Conservation (phyloP, 495 filamentous ascomycete species). For the Penicillium cinerascens region DNA sequence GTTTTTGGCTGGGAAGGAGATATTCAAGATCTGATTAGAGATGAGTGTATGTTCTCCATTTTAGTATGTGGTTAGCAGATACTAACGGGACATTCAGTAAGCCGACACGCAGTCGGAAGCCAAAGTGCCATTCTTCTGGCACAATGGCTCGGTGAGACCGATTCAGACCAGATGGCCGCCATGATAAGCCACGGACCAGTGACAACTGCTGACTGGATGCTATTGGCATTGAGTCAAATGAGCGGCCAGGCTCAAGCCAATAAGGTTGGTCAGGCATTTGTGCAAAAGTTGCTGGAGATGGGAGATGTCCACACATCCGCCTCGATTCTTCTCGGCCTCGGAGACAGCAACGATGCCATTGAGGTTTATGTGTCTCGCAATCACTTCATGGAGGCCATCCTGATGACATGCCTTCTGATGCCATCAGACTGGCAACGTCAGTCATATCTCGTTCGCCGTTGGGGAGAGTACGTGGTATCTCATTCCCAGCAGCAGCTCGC, state of each 20-base stretch:
- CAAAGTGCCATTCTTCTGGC: conserved; percentile 73
- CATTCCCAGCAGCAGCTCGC: conserved; percentile 85
- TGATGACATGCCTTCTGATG: conserved; percentile 72
- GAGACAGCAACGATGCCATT: conserved; percentile 90
- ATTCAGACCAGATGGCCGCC: conserved; percentile 75
- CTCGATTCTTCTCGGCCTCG: conserved; percentile 86
- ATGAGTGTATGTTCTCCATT: conserved; percentile 60
- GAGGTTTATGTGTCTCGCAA: conserved; percentile 94
- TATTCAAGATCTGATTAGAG: conserved; percentile 74
- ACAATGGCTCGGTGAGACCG: conserved; percentile 89
- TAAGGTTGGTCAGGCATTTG: conserved; percentile 87
- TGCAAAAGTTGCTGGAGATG: conserved; percentile 82
- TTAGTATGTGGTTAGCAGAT: background rate
- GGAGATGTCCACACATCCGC: conserved; percentile 90
- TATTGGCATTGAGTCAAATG: conserved; percentile 88
- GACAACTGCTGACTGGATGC: conserved; percentile 94
- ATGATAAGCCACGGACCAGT: conserved; percentile 72
- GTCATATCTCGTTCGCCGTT: conserved; percentile 81
- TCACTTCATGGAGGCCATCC: conserved; percentile 84
- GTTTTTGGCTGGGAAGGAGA: conserved; percentile 96
- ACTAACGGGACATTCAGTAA: conserved; percentile 41
- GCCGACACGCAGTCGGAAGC: conserved; percentile 66
- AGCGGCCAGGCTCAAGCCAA: conserved; percentile 74
- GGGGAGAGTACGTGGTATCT: conserved; percentile 88
- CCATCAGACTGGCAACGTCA: conserved; percentile 85